A percentile compares a stretch with the other conserved stretches of the same genome.
Evolutionary conservation across 2,329 filamentous ascomycete species (phyloP).

Genomic region (Fusarium keratoplasticum): DNA sequence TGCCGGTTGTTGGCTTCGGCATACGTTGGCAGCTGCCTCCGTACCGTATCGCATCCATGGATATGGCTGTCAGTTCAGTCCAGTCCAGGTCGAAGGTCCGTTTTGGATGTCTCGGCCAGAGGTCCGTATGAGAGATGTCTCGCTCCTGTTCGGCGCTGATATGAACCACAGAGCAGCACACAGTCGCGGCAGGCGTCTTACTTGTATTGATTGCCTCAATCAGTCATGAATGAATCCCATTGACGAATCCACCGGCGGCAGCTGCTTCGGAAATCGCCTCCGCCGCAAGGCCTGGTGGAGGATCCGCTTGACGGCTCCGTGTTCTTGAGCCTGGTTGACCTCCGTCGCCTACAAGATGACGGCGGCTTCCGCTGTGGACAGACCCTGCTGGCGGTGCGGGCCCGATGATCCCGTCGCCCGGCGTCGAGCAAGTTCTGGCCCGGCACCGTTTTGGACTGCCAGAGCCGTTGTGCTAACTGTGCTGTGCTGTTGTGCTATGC

Average conservation of each 20-base stretch:
- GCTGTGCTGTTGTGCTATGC: conserved; percentile 24
- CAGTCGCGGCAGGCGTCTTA: conserved; percentile 21
- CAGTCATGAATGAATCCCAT: conserved; percentile 16
- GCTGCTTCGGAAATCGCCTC: conserved; percentile 28
- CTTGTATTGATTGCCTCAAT: conserved; percentile 14
- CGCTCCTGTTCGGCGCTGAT: conserved; percentile 13
- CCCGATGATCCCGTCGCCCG: conserved; percentile 36
- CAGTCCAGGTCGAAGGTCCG: conserved; percentile 8
- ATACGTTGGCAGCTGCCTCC: conserved; percentile 16
- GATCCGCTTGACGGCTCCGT: conserved; percentile 41
- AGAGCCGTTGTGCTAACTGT: conserved; percentile 16
- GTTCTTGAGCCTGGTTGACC: conserved; percentile 16
- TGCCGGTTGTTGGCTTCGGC: conserved; percentile 40
- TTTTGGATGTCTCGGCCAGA: conserved; percentile 5
- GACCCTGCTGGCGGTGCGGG: conserved; percentile 36
- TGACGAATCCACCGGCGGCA: conserved; percentile 24
- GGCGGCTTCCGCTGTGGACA: conserved; percentile 37
- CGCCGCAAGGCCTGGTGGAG: conserved; percentile 28
- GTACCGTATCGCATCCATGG: conserved; percentile 4
- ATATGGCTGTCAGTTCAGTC: neutral
- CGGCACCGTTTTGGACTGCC: conserved; percentile 23
- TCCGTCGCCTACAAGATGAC: conserved; percentile 29
- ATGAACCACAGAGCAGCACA: conserved; percentile 9
- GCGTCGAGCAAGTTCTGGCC: conserved; percentile 19
- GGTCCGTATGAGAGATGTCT: conserved; percentile 17